phyloP scores from a whole-genome alignment of 306 rosid genomes.

The Cajanus cajan region DNA sequence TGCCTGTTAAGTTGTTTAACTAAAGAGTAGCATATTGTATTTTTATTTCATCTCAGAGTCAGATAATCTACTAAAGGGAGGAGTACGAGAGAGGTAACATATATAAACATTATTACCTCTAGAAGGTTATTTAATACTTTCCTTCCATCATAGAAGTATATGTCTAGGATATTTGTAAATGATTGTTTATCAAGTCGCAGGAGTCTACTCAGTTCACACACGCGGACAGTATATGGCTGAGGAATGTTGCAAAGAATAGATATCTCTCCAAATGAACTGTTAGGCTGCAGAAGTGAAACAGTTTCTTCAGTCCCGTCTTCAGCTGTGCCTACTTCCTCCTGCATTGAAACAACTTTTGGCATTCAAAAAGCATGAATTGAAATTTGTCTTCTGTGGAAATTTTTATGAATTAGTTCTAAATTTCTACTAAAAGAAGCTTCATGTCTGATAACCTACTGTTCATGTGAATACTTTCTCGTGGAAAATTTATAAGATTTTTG shows the following conservation, averaged over 20 bases:
- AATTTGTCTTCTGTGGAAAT: neutral
- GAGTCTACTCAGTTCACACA: constrained; percentile 82
- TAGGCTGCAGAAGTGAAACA: constrained; percentile 49
- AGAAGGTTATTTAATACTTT: constrained; percentile 88
- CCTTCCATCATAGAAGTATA: constrained; percentile 84
- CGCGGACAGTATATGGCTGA: constrained; percentile 88
- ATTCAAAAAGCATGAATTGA: constrained; percentile 12
- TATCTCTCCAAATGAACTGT: constrained; percentile 79
- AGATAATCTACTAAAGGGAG: neutral
- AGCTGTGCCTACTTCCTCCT: constrained; percentile 76
- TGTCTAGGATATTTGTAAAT: constrained; percentile 80
- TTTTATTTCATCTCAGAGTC: neutral
- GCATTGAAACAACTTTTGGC: constrained; percentile 27
- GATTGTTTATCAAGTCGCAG: constrained; percentile 92
- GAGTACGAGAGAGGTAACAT: neutral
- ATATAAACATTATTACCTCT: constrained; percentile 56
- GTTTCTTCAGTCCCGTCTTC: constrained; percentile 83
- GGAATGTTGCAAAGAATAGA: constrained; percentile 97
- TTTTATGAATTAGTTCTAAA: constrained; percentile 5
- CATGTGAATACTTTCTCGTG: neutral
- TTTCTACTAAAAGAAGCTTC: neutral
- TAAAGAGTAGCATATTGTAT: neutral
- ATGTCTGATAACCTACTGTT: neutral
- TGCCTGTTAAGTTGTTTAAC: constrained; percentile 18
- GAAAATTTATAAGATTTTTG: neutral